phyloP scores from a whole-genome alignment of 2,329 filamentous ascomycete genomes.

The Botryosphaeria dothidea region DNA sequence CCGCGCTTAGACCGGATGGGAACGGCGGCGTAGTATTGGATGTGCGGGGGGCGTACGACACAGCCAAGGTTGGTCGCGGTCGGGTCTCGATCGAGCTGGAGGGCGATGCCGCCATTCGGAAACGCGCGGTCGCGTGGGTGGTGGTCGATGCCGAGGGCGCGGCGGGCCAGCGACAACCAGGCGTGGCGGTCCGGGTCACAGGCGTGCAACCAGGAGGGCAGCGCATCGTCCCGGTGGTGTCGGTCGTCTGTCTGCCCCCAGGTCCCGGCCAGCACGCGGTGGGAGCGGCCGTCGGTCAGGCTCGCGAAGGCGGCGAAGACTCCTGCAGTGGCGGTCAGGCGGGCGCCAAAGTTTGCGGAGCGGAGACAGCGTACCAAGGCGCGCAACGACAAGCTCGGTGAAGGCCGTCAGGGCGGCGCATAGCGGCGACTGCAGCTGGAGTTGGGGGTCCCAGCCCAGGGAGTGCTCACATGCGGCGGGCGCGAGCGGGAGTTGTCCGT shows the following conservation, averaged over 20 bases:
- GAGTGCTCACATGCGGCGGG: constrained; percentile 3
- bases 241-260: constrained; percentile 1
- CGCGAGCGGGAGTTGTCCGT: constrained; percentile 14
- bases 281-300: constrained; percentile 16
- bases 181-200: not conserved
- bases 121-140: constrained; percentile 2
- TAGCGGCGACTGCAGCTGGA: not conserved
- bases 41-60: constrained; percentile 5
- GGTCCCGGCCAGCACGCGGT: constrained; percentile 11
- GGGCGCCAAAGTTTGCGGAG: constrained; percentile 8
- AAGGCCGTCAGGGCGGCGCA: constrained; percentile 18
- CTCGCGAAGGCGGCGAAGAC: constrained; percentile 18
- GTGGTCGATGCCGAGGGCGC: constrained; percentile 7
- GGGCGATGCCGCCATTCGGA: constrained; percentile 4
- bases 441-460: constrained; percentile 4
- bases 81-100: constrained; percentile 3
- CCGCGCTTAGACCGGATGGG: constrained; percentile 20
- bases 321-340: constrained; percentile 17
- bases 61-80: constrained; percentile 6
- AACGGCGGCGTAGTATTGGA: constrained; percentile 20
- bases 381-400: constrained; percentile 13
- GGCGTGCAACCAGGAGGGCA: not conserved
- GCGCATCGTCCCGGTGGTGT: not conserved
- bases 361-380: constrained; percentile 13
- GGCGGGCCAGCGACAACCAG: constrained; percentile 17